Conservation (phyloP, 345 rosid genomes). For the Camelina hispida region DNA sequence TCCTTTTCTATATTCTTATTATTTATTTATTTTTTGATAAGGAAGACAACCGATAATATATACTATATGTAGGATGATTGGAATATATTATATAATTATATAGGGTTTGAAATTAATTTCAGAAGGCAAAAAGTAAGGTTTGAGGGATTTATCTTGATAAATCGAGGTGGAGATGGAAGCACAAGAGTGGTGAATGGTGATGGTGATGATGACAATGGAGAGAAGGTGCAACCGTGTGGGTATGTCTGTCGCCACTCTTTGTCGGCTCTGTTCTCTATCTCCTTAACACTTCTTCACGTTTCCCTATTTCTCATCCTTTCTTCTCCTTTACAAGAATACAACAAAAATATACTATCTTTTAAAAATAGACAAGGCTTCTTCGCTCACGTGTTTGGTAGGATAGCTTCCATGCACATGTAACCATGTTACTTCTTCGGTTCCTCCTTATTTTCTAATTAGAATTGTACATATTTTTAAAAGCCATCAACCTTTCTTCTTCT, state of each 20-base stretch:
- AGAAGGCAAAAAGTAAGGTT: neutral
- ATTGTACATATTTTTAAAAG: neutral
- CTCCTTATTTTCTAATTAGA: neutral
- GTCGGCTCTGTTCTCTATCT: constrained; percentile 32
- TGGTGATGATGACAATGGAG: constrained; percentile 37
- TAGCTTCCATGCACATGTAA: constrained; percentile 38
- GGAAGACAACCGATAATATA: neutral
- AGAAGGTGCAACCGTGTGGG: constrained; percentile 43
- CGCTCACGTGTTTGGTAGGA: constrained; percentile 42
- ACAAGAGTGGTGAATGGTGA: constrained; percentile 17
- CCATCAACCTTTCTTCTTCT: constrained; percentile 9
- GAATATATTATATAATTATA: neutral
- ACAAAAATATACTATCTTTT: neutral
- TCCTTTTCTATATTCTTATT: neutral
- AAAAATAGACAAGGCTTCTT: constrained; percentile 25
- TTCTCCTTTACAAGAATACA: neutral
- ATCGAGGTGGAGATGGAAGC: neutral
- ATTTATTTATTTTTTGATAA: neutral
- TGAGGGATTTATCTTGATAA: neutral
- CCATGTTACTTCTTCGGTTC: constrained; percentile 37
- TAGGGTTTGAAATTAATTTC: neutral
- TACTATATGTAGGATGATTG: neutral
- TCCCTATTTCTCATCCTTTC: constrained; percentile 25
- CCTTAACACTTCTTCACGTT: constrained; percentile 23
- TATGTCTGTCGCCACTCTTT: constrained; percentile 44